Percentiles rank a stretch among this genome's conserved stretches.
These are phyloP conservation scores for Thelonectria discophora DNA, from an alignment of 2,329 filamentous ascomycete genomes.

Conservation along the genomic window DNA sequence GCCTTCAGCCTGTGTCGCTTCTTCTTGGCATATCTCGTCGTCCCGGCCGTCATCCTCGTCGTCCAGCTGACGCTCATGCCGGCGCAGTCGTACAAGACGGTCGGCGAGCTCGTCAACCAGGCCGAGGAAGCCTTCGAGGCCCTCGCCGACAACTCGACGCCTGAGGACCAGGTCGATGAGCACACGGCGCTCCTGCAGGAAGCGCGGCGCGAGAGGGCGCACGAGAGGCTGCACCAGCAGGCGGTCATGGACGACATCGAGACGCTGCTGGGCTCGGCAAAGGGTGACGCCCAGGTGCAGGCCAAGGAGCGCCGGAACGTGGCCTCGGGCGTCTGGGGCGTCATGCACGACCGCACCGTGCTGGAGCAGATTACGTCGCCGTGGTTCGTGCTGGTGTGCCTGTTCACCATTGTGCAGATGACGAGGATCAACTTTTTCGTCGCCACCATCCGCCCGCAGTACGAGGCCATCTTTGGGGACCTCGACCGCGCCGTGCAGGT, in stretches of 20 bases:
- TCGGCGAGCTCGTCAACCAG: conserved; percentile 82
- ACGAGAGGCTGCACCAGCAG: conserved; percentile 66
- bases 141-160: conserved; percentile 37
- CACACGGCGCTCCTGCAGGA: conserved; percentile 63
- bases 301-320: conserved; percentile 75
- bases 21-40: conserved; percentile 76
- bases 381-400: conserved; percentile 85
- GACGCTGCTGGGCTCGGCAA: conserved; percentile 71
- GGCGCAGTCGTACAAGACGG: conserved; percentile 80
- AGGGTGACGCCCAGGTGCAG: conserved; percentile 69
- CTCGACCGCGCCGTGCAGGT: conserved; percentile 69
- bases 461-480: conserved; percentile 76
- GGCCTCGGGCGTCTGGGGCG: conserved; percentile 84
- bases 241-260: conserved; percentile 76
- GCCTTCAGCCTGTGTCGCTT: conserved; percentile 71
- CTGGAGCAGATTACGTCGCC: conserved; percentile 77
- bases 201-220: conserved; percentile 58
- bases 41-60: conserved; percentile 72
- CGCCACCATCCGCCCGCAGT: conserved; percentile 84
- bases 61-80: conserved; percentile 79
- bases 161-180: conserved; percentile 67
- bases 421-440: conserved; percentile 93
- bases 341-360: conserved; percentile 78
- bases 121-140: conserved; percentile 62
- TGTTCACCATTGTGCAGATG: conserved; percentile 83